phyloP scores from a whole-genome alignment of 805 yeast species.

The Yarrowia divulgata region DNA sequence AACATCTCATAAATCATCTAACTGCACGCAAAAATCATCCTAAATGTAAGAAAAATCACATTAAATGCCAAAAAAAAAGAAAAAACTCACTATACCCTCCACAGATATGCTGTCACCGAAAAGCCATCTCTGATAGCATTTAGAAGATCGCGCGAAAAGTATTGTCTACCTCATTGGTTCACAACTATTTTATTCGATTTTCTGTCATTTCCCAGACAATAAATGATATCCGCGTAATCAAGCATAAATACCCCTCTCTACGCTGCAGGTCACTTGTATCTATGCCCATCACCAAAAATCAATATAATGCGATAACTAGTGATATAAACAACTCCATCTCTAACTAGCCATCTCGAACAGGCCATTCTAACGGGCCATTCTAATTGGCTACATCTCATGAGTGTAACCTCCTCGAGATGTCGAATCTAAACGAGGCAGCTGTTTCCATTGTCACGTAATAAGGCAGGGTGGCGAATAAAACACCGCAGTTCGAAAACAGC shows the following conservation, averaged over 20 bases:
- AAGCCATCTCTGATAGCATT: too few relatives aligned
- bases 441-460: not conserved
- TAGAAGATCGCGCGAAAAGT: too few relatives aligned
- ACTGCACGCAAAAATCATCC: too few relatives aligned
- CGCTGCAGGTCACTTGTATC: not conserved
- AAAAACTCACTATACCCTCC: too few relatives aligned
- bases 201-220: not conserved
- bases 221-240: not conserved
- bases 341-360: not conserved
- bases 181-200: not conserved
- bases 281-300: not conserved
- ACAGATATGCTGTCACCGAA: too few relatives aligned
- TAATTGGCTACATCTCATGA: not conserved
- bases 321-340: not conserved
- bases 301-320: too few relatives aligned
- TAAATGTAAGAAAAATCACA: too few relatives aligned
- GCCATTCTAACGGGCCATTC: too few relatives aligned
- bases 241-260: not conserved
- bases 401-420: not conserved
- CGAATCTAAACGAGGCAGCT: constrained; percentile 4
- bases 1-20: too few relatives aligned
- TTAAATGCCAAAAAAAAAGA: too few relatives aligned
- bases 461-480: not conserved
- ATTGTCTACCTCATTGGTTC: not conserved
- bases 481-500: too few relatives aligned